A percentile compares a stretch with the other conserved stretches of the same genome.
Conservation (phyloP, 2,329 filamentous ascomycete species). For the Arthrobotrys sphaeroides region DNA sequence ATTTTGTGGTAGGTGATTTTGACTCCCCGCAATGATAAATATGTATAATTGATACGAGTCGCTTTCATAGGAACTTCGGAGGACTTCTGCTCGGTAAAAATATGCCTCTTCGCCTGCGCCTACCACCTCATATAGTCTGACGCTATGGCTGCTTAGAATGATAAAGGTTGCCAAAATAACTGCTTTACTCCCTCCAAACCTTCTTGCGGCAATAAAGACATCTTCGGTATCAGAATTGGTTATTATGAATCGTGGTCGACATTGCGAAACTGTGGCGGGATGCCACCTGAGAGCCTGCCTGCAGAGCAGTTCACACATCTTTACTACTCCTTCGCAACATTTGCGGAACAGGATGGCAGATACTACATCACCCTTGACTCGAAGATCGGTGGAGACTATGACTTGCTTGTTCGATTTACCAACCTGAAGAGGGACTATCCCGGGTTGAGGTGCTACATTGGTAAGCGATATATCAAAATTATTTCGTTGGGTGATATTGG, state of each 20-base stretch:
- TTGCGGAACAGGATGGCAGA: not conserved
- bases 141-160: no score
- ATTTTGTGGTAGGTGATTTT: conserved; percentile 6
- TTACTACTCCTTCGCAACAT: conserved; percentile 19
- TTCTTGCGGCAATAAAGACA: not conserved
- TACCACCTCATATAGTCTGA: not conserved
- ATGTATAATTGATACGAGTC: no score
- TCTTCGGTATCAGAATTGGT: conserved; percentile 13
- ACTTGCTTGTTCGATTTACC: not conserved
- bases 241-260: conserved; percentile 14
- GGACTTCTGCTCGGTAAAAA: not conserved
- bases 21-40: not conserved
- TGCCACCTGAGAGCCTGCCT: conserved; percentile 37
- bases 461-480: not conserved
- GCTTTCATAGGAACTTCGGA: conserved; percentile 1
- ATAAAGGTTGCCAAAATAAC: conserved; percentile 20
- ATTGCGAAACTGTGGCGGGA: conserved; percentile 8
- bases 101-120: no score
- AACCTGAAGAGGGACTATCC: conserved; percentile 22
- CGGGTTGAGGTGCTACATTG: conserved; percentile 5
- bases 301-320: conserved; percentile 28
- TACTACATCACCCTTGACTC: conserved; percentile 2
- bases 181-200: conserved; percentile 10
- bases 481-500: no score
- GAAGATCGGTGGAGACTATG: conserved; percentile 13